Evolutionary conservation across 192 early-diverging fungal genomes (phyloP), one percentile per base, ranked within the genome.

Genomic region (Mortierella claussenii): DNA sequence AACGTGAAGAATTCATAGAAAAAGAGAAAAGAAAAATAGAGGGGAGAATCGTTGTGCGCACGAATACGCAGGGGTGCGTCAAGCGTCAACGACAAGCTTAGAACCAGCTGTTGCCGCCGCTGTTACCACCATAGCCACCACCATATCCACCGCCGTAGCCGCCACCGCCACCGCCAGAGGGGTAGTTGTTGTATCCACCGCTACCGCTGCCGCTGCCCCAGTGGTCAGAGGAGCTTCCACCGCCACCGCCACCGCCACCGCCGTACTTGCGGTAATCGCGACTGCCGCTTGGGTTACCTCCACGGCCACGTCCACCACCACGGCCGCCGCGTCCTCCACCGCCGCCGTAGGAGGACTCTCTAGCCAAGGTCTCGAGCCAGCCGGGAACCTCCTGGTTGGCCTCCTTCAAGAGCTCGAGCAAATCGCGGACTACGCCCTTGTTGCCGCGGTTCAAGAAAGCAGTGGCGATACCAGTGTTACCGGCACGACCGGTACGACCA

Each of bases 401-500:
- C 67, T 98, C 97, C 61, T 85, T 87, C 34, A 98, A 86, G 53
- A 97, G 86, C 8, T 96, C 95, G 36, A 95, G 83, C 34, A 99
- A 81, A 56, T 93, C 93, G 62, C 89, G 87, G 30, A 92, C 93
- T 60, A 98, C 89, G 52, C 87, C 85, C 66, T 90, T 93, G 87
- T 93, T 91, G 45, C 86, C 83, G 46, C 91, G 88, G 87, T 95
- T 95, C 83, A 98, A 98, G 89, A 98, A 98, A 43, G 94, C 93
- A 8, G 96, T 97, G 50, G 96, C 93, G 26, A 89, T 82, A 60
- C 96, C 97, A 30, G 87, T 89, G 86, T 97, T 97, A 65, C 96
- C 96, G 55, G 96, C 97, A 88, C 97, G 93, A 64, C 93, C 96
- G 43, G 96, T 98, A 91, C 96, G 95, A 71, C 97, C 97, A 69